A percentile compares a stretch with the other conserved stretches of the same genome.
Conservation (phyloP, 2,329 filamentous ascomycete genomes). For the Aspergillus piperis region DNA sequence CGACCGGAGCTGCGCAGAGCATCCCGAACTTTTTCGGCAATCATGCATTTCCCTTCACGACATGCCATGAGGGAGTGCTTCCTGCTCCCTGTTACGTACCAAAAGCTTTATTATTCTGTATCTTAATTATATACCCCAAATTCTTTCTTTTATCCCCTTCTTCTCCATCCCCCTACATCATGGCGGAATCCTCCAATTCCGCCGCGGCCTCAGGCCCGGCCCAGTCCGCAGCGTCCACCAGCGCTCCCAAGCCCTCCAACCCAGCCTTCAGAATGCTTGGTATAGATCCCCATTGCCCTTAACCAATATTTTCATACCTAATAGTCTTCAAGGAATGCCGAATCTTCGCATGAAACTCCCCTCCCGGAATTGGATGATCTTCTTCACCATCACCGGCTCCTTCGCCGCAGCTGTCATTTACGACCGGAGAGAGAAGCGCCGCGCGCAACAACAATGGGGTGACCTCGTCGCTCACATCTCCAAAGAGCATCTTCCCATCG, state of each 20-base stretch:
- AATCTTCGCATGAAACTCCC: conserved; percentile 81
- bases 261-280: conserved; percentile 73
- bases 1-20: conserved; percentile 11
- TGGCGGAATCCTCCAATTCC: conserved; percentile 41
- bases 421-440: conserved; percentile 87
- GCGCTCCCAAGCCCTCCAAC: conserved; percentile 56
- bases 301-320: background rate
- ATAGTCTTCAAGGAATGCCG: conserved; percentile 65
- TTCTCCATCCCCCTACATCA: conserved; percentile 19
- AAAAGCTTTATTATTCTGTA: background rate
- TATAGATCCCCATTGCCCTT: conserved; percentile 26
- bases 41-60: background rate
- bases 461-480: conserved; percentile 82
- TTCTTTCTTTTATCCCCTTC: background rate
- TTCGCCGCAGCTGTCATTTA: conserved; percentile 83
- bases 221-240: conserved; percentile 27
- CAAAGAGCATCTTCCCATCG: conserved; percentile 70
- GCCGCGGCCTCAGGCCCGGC: conserved; percentile 39
- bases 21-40: conserved; percentile 12
- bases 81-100: background rate
- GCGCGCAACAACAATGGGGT: conserved; percentile 82
- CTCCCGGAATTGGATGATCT: conserved; percentile 97
- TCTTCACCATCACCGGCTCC: conserved; percentile 75
- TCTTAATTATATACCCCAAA: background rate
- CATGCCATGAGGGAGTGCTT: background rate